Base-by-base conservation (phyloP, 2,329 filamentous ascomycete genomes). In the Fonsecaea pedrosoi region DNA sequence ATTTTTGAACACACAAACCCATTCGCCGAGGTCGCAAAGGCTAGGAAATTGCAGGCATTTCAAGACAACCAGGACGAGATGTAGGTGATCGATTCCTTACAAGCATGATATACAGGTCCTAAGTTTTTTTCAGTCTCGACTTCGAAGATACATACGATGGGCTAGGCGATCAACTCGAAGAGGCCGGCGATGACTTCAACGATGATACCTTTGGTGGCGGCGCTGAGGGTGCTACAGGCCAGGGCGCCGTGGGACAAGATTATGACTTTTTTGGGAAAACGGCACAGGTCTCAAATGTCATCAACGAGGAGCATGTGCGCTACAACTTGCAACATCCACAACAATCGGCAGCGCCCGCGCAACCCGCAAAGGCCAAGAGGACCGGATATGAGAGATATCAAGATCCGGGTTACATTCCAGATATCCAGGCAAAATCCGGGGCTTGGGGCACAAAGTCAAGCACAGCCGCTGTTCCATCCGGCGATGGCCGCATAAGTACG, bases 131-230 rank as follows among this genome's bases (percentile, higher is more conserved):
- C 73, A 90, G 88, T 63, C 86, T 91, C 74, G 91, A 98, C 74
- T 99, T 98, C 73, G 95, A 99, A 74, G 93, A 99, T 77, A 98
- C 94, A 42, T 98, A 98, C 77, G 95, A 99, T 79, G 94, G 94
- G 18, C 84, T 99, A 48, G 95, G 93, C 64, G 91, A 97, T 76
- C 89, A 91, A 78, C 89, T 99, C 40, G 90, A 97, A 74, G 94
- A 99, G 77, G 90, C 91, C 21, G 92, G 94, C 75, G 95, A 99
- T 82, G 92, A 87, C 59, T 92, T 97, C 84, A 99, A 99, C 79
- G 92, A 98, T 74, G 95, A 98, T 77, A 99, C 95, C 1, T 99
- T 99, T 77, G 92, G 87, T 67, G 80, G 79, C 65, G 85, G 82
- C 65, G 80, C 78, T 38, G 76, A 77, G 64, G 80, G 78, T 40